Evolutionary conservation across 164 flowering plant species (phyloP), one percentile per base, ranked within the genome.

Genomic region (Houttuynia cordata): DNA sequence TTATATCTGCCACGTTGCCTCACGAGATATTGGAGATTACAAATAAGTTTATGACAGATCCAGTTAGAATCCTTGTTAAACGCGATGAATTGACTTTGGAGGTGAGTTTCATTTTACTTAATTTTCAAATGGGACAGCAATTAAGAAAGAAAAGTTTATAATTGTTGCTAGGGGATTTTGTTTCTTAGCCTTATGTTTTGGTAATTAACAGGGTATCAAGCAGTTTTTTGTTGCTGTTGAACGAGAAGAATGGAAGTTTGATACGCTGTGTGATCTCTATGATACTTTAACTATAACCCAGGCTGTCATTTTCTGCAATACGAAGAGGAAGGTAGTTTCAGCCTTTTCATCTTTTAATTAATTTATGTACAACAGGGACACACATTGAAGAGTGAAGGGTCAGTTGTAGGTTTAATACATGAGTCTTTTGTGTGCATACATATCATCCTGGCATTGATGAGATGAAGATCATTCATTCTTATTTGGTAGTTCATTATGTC

Each of bases 1-100:
- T 93, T 79, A 85, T 93, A 51, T 93, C 98, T 62, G 98, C 98
- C 51, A 93, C 98, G 1, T 90, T 93, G 71, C 98, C 98, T 51
- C 83, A 90, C 76, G 98, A 93, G 75, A 93, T 90, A 52, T 64
- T 93, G 83, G 98, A 93, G 82, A 93, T 93, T 9, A 93, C 98
- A 45, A 87, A 71, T 77, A 93, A 93, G 68, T 93, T 93, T 57
- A 93, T 93, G 98, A 88, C 97, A 3, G 98, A 93, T 72, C 98
- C 98, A 63, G 84, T 93, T 13, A 84, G 83, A 72, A 89, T 92
- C 60, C 96, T 92, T 69, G 98, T 92, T 60, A 93, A 93, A 72
- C 98, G 98, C 88, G 98, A 93, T 90, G 98, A 93, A 58, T 76
- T 93, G 83, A 93, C 97, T 15, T 72, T 93, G 65, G 98, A 93